A percentile compares a stretch with the other conserved stretches of the same genome.
Evolutionary conservation across 2,329 filamentous ascomycete species (phyloP).

Genomic region (Ascochyta fabae): DNA sequence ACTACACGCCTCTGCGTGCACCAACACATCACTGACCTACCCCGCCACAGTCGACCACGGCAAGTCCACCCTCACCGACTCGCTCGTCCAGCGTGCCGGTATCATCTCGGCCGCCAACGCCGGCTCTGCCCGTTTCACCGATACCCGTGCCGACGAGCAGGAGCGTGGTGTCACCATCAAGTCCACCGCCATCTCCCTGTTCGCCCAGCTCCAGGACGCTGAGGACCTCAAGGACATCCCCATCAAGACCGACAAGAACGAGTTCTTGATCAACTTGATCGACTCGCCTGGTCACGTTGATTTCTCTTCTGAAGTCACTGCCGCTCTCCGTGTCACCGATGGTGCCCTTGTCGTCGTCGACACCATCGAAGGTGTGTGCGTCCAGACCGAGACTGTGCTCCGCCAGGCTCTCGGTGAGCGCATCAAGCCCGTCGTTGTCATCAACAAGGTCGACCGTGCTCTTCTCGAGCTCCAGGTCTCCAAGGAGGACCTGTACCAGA

Average conservation of each 20-base stretch:
- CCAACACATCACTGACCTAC: conserved; percentile 32
- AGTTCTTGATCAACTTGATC: conserved; percentile 99
- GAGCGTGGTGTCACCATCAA: conserved; percentile 99
- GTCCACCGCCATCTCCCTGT: conserved; percentile 99
- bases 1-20: conserved; percentile 7
- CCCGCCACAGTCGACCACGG: conserved; percentile 83
- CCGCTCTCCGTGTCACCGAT: conserved; percentile 99
- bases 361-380: conserved; percentile 99
- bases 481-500: conserved; percentile 99
- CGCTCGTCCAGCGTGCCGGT: conserved; percentile 97
- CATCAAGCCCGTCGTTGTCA: conserved; percentile 99
- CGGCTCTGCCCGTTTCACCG: conserved; percentile 93
- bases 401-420: conserved; percentile 99
- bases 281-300: conserved; percentile 99
- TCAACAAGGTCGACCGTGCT: conserved; percentile 99
- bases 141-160: conserved; percentile 97
- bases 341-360: conserved; percentile 99
- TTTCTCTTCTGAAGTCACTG: conserved; percentile 99
- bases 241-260: conserved; percentile 85
- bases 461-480: conserved; percentile 97
- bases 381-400: conserved; percentile 99
- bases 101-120: conserved; percentile 99
- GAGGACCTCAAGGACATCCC: conserved; percentile 96
- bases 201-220: conserved; percentile 77
- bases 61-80: conserved; percentile 99